Conservation (phyloP, 1,139 yeast genomes). For the Scheffersomyces parashehatae region DNA sequence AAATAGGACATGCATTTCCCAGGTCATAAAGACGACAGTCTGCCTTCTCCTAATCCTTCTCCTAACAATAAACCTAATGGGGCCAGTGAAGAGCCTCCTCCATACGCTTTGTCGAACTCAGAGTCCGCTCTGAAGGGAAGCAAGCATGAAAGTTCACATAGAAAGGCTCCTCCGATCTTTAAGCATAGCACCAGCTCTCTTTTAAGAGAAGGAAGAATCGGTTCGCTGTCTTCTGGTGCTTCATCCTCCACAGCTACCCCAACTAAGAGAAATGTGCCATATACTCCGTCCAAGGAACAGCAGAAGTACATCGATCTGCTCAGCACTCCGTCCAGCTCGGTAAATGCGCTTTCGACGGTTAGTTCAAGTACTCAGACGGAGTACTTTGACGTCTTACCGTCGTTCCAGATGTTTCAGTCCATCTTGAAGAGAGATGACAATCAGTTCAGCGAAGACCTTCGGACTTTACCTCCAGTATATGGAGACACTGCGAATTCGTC, state of each 20-base stretch:
- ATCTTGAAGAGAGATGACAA: conserved; percentile 49
- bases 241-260: conserved; percentile 7
- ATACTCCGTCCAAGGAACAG: conserved; percentile 35
- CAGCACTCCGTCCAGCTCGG: neutral
- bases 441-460: conserved; percentile 42
- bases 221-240: conserved; percentile 2
- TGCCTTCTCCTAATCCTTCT: too few relatives aligned
- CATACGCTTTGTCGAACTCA: too few relatives aligned
- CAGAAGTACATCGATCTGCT: conserved; percentile 35
- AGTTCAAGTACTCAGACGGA: conserved; percentile 40
- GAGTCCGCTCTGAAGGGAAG: too few relatives aligned
- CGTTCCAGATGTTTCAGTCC: conserved; percentile 64
- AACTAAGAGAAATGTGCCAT: conserved; percentile 22
- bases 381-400: conserved; percentile 58
- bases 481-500: conserved; percentile 35
- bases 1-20: too few relatives aligned
- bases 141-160: neutral
- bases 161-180: neutral
- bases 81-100: too few relatives aligned
- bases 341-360: conserved; percentile 13
- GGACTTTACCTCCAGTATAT: conserved; percentile 41
- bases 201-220: neutral
- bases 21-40: too few relatives aligned
- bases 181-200: neutral
- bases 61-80: too few relatives aligned